Evolutionary conservation across 1,284 basidiomycete species (phyloP), one percentile per base, ranked within the genome.

Genomic region (Leccinum subfulvum): DNA sequence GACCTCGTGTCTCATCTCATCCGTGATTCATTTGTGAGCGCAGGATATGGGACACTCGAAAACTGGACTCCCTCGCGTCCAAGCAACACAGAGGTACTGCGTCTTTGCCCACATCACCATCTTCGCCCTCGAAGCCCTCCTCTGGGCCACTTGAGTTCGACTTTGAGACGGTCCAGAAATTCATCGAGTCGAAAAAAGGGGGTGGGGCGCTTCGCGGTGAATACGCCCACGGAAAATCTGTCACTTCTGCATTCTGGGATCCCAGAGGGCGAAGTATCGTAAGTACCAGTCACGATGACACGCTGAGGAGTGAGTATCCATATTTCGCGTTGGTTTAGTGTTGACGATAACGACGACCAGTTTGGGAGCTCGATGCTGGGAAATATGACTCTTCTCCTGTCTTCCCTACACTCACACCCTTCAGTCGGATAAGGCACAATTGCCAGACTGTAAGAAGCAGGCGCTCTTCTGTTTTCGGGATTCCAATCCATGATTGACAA

Each of bases 161-260:
- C 44, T 69, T 73, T 28, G 83, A 84, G 9, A 74, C 71, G 2
- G 75, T 92, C 9, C 74, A 80, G 13, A 73, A 81, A 30, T 85
- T 82, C 61, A 65, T 81, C 9, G 74, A 79, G 11, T 82, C 86
- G 4, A 79, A 81, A 65, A 72, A 75, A 39, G 89, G 88, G 7
- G 78, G 79, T 57, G 80, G 82, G 0, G 76, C 77, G 35, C 74
- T 90, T 47, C 84, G 89, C 8, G 87, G 79, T 2, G 84, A 88
- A 68, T 89, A 84, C 80, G 72, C 73, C 13, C 91, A 93, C 69
- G 81, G 84, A 59, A 90, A 90, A 72, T 89, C 89, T 18, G 89
- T 86, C 52, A 92, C 87, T 66, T 86, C 91, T 9, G 91, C 89
- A 0, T 92, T 88, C 67, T 93, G 91, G 91, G 90, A 92, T 71